Base-by-base conservation (phyloP, 768 basidiomycete species). In the Termitomyces sp. region DNA sequence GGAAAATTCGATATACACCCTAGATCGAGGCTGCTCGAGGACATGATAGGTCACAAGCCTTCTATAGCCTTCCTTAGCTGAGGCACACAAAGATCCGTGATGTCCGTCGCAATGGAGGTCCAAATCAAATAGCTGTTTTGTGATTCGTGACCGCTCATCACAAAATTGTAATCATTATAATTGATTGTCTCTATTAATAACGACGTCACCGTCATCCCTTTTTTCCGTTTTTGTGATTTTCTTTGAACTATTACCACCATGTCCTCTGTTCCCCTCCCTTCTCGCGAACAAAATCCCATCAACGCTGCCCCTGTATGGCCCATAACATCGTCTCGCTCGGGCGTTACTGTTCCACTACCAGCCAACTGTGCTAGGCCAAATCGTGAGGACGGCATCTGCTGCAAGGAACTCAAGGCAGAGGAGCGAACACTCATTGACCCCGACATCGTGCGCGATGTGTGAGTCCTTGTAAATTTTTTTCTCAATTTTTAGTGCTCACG, bases 381-480 rank as follows among this genome's bases (percentile, higher is more conserved):
- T 32, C 77, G 80, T 32, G 74, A 73, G 44, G 82, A 81, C 50
- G 90, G 88, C 8, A 71, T 94, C 4, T 96, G 95, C 73, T 97
- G 94, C 76, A 89, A 92, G 65, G 91, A 95, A 54, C 83, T 96
- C 57, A 92, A 85, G 66, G 83, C 86, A 12, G 90, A 93, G 47
- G 86, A 93, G 57, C 82, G 93, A 25, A 87, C 82, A 0, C 80
- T 97, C 37, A 75, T 96, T 37, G 84, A 96, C 67, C 94, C 95
- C 0, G 93, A 95, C 60, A 74, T 95, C 46, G 81, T 96, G 19
- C 85, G 92, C 8, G 93, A 95, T 61, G 83, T 92, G 92, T 93
- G 66, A 68, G 89, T 74, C 4, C 3, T 5, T 62, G 16, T 23
- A 34, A 51, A 40, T 40, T 29, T 17, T 17, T 43, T 19, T 10